phyloP scores from a whole-genome alignment of 306 rosid species.

The Rosa lucieae region DNA sequence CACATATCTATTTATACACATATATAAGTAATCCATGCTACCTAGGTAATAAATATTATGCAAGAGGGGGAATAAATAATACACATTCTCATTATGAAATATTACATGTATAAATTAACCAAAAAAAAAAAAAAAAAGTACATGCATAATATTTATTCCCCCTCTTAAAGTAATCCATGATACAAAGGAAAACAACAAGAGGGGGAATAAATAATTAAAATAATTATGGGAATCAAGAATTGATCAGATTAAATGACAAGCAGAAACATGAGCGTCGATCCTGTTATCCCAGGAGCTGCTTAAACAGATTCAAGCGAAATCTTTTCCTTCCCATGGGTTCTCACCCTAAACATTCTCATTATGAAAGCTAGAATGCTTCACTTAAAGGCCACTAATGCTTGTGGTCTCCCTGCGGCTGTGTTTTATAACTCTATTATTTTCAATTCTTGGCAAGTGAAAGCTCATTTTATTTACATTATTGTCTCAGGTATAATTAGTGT shows the following conservation, averaged over 20 bases:
- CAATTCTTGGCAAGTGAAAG: conserved; percentile 10
- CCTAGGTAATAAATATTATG: too few relatives aligned
- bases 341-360: neutral
- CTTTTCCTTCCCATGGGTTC: neutral
- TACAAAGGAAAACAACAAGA: too few relatives aligned
- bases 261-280: neutral
- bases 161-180: too few relatives aligned
- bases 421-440: conserved; percentile 18
- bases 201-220: too few relatives aligned
- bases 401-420: neutral
- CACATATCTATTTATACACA: too few relatives aligned
- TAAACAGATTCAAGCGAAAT: neutral
- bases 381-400: neutral
- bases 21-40: too few relatives aligned
- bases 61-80: too few relatives aligned
- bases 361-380: neutral
- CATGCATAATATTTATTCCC: too few relatives aligned
- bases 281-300: neutral
- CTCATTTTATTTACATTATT: conserved; percentile 12
- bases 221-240: neutral
- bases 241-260: neutral
- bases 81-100: too few relatives aligned
- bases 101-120: too few relatives aligned
- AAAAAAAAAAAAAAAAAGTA: too few relatives aligned
- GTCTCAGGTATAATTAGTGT: conserved; percentile 58